Conservation (phyloP, 148 eudicot genomes). For the Pouteria glomerata region DNA sequence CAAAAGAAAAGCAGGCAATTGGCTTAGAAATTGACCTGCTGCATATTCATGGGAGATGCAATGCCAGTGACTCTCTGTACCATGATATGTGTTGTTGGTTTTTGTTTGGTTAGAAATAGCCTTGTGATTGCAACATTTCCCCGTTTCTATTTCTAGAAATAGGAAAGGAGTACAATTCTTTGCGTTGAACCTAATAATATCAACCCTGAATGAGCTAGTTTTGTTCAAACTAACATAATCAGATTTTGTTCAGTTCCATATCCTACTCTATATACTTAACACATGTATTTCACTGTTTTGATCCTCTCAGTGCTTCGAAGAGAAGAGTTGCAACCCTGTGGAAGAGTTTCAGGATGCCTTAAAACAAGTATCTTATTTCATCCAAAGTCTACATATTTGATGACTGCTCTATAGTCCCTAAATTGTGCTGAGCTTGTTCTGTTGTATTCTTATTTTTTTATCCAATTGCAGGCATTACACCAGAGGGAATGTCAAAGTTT, state of each 20-base stretch:
- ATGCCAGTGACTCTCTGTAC: neutral
- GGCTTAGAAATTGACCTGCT: neutral
- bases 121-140: neutral
- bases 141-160: neutral
- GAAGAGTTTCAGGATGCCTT: conserved; percentile 32
- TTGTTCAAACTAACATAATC: neutral
- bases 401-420: neutral
- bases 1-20: neutral
- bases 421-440: neutral
- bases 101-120: neutral
- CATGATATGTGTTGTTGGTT: neutral
- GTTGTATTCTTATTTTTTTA: conserved; percentile 2
- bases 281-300: neutral
- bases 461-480: conserved; percentile 20
- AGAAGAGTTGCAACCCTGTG: conserved; percentile 15
- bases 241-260: conserved; percentile 5
- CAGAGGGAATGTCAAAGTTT: conserved; percentile 12
- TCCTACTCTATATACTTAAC: neutral
- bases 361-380: conserved; percentile 11
- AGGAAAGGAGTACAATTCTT: neutral
- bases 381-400: neutral
- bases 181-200: neutral
- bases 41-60: neutral
- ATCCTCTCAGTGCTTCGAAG: conserved; percentile 21
- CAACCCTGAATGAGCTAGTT: neutral